Conservation (phyloP, 768 basidiomycete genomes). For the Leccinellum luteum region DNA sequence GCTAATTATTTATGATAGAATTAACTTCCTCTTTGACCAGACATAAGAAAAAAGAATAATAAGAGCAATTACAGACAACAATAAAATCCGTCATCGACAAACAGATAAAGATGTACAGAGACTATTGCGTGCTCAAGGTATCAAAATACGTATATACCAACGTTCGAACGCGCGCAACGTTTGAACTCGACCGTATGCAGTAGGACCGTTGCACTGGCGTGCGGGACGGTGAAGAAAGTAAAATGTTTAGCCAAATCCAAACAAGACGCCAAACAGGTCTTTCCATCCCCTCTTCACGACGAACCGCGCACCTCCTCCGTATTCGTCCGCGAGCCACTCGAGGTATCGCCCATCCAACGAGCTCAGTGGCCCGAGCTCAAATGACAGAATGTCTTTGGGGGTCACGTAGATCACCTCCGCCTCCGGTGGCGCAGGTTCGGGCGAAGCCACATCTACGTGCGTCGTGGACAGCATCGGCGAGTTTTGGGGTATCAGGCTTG, state of each 20-base stretch:
- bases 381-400: constrained; percentile 60
- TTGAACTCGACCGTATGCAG: neutral
- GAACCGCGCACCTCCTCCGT: constrained; percentile 44
- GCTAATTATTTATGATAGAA: too few species aligned
- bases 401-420: constrained; percentile 43
- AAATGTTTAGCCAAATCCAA: constrained; percentile 37
- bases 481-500: constrained; percentile 22
- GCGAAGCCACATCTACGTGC: neutral
- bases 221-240: neutral
- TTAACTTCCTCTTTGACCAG: too few species aligned
- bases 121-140: neutral
- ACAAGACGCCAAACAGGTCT: constrained; percentile 42
- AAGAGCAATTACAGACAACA: neutral
- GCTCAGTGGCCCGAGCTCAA: constrained; percentile 76
- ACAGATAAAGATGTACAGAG: neutral
- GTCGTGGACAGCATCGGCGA: neutral
- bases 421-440: constrained; percentile 8
- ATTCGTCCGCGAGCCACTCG: constrained; percentile 74
- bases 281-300: constrained; percentile 46
- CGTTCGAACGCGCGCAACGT: neutral
- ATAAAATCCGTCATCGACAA: neutral
- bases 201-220: neutral
- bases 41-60: neutral
- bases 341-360: constrained; percentile 68
- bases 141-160: neutral